phyloP scores from a whole-genome alignment of 2,329 filamentous ascomycete species.

The Monosporascus sp. region DNA sequence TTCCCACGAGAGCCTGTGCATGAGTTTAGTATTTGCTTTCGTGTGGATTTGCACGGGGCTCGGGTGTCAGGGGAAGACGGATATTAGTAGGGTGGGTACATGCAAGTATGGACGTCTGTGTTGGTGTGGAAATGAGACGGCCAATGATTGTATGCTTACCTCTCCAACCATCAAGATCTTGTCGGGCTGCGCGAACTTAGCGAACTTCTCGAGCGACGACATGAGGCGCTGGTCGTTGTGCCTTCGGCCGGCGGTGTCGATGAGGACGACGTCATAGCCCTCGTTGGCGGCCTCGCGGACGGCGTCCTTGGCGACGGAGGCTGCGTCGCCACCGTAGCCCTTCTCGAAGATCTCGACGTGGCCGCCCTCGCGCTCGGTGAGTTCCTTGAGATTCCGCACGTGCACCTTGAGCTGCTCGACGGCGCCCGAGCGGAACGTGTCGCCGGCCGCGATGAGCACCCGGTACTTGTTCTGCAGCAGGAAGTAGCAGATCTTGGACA shows the following conservation, averaged over 20 bases:
- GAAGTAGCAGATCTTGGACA: conserved; percentile 98
- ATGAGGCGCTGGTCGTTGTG: conserved; percentile 96
- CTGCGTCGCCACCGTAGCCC: conserved; percentile 96
- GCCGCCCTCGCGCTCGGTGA: conserved; percentile 77
- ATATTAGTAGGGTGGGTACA: neutral
- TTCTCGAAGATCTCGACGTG: conserved; percentile 90
- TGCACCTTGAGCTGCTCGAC: conserved; percentile 97
- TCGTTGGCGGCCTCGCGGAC: conserved; percentile 72
- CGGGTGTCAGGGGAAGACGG: conserved; percentile 2
- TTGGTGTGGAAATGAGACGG: no score
- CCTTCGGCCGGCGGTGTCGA: conserved; percentile 89
- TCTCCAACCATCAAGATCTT: conserved; percentile 97
- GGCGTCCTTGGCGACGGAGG: conserved; percentile 89
- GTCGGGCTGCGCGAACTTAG: conserved; percentile 90
- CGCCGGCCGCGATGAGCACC: conserved; percentile 87
- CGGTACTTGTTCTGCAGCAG: conserved; percentile 95
- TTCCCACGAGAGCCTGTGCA: conserved; percentile 74
- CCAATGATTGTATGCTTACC: conserved; percentile 17
- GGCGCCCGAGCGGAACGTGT: conserved; percentile 94
- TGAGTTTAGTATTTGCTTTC: conserved; percentile 6
- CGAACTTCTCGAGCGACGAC: conserved; percentile 96
- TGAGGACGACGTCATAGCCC: conserved; percentile 87
- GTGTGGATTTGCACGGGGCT: neutral
- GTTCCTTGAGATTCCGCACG: conserved; percentile 86
- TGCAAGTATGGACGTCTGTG: neutral